Conservation (phyloP, 768 basidiomycete species). For the Agaricus subrufescens region DNA sequence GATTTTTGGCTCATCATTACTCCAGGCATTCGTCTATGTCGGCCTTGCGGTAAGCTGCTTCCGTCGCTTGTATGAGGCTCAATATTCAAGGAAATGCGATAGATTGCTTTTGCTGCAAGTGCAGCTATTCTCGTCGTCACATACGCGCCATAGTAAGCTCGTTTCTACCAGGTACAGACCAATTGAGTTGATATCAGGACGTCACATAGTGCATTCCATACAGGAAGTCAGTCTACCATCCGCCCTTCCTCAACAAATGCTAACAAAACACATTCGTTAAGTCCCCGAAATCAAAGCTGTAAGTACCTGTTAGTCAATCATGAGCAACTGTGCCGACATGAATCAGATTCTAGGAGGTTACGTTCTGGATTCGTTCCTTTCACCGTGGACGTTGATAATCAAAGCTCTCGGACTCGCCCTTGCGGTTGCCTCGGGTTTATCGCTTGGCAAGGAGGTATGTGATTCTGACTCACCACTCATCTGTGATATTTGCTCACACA, state of each 20-base stretch:
- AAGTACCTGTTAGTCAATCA: slow-evolving; percentile 15
- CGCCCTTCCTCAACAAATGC: neutral
- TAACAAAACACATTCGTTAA: slow-evolving; percentile 17
- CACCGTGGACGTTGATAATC: slow-evolving; percentile 80
- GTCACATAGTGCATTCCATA: slow-evolving; percentile 61
- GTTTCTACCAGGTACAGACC: neutral
- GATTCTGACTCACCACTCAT: slow-evolving; percentile 2
- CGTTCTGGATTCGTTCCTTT: slow-evolving; percentile 83
- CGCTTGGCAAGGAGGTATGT: slow-evolving; percentile 75
- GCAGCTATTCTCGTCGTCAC: slow-evolving; percentile 58
- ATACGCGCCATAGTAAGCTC: slow-evolving; percentile 67
- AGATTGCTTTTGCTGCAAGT: slow-evolving; percentile 61
- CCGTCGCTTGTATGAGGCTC: neutral
- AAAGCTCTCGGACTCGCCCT: slow-evolving; percentile 82
- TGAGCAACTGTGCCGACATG: neutral
- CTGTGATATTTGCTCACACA: neutral
- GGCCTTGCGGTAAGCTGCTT: slow-evolving; percentile 48
- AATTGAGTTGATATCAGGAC: slow-evolving; percentile 6
- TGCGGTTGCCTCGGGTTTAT: slow-evolving; percentile 80
- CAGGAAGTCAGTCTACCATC: slow-evolving; percentile 55
- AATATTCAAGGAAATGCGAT: neutral
- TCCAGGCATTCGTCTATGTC: slow-evolving; percentile 65
- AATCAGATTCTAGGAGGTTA: slow-evolving; percentile 74
- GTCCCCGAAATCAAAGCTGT: slow-evolving; percentile 81
- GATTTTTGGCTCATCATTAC: slow-evolving; percentile 54